Percentiles rank a stretch among this genome's conserved stretches.
Evolutionary conservation across 768 basidiomycete genomes (phyloP).

Genomic region (Panaeolus cyanescens): DNA sequence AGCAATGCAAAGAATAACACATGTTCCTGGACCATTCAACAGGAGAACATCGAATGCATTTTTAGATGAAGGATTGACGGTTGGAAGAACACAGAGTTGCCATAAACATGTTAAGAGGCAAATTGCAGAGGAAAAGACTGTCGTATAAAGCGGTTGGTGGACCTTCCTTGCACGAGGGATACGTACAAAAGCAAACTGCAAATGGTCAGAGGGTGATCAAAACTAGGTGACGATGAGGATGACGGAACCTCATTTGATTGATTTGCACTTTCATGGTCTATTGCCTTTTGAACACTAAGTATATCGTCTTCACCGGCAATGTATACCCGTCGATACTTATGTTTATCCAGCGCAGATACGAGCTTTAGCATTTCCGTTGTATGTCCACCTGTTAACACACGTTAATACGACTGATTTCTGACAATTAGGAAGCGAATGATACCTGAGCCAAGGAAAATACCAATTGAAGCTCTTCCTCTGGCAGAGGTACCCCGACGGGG

Average conservation of each 20-base stretch:
- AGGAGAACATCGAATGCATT: constrained; percentile 63
- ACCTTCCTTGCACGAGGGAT: constrained; percentile 90
- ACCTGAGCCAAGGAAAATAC: constrained; percentile 95
- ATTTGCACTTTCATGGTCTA: constrained; percentile 52
- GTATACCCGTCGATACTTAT: constrained; percentile 79
- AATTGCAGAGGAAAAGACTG: constrained; percentile 60
- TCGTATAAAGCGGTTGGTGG: constrained; percentile 75
- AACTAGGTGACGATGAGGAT: constrained; percentile 11
- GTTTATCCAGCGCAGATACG: constrained; percentile 70
- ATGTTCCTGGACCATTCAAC: constrained; percentile 95
- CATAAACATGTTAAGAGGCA: constrained; percentile 67
- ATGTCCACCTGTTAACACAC: constrained; percentile 75
- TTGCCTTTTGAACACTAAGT: constrained; percentile 74
- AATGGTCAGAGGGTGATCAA: background rate
- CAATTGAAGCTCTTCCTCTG: constrained; percentile 46
- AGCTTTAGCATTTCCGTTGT: constrained; percentile 84
- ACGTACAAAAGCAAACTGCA: constrained; percentile 52
- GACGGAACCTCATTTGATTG: constrained; percentile 21
- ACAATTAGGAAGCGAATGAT: constrained; percentile 18
- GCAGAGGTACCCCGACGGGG: constrained; percentile 1
- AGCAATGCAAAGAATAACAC: constrained; percentile 74
- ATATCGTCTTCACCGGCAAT: constrained; percentile 80
- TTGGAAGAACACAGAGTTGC: constrained; percentile 49
- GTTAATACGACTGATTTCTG: background rate
- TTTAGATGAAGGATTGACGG: background rate